phyloP scores from a whole-genome alignment of 306 rosid species.

The Lathyrus oleraceus region DNA sequence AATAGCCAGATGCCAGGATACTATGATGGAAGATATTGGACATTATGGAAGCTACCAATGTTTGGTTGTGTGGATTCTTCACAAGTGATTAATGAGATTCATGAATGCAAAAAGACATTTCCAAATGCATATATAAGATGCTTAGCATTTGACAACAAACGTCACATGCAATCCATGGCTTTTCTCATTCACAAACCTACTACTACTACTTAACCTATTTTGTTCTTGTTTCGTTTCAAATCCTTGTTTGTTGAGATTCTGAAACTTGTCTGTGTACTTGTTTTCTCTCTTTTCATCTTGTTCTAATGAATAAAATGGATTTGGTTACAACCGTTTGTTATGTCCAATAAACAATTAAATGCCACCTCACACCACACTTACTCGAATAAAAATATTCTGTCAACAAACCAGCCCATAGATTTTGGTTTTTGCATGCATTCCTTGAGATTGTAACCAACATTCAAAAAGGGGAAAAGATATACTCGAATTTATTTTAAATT shows the following conservation, averaged over 20 bases:
- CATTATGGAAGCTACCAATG: constrained; percentile 84
- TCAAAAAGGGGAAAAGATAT: no score
- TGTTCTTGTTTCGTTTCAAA: neutral
- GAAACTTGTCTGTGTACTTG: neutral
- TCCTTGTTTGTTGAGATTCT: neutral
- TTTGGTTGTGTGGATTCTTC: constrained; percentile 71
- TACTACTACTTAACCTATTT: neutral
- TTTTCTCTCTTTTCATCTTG: neutral
- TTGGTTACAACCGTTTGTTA: constrained; percentile 3
- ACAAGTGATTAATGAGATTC: constrained; percentile 60
- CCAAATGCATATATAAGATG: constrained; percentile 76
- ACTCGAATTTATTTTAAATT: no score
- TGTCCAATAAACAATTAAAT: no score
- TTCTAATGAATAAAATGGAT: constrained; percentile 6
- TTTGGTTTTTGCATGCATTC: no score
- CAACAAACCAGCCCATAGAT: no score
- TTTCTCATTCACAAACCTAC: constrained; percentile 62
- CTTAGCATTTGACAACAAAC: constrained; percentile 69
- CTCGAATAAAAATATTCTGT: no score
- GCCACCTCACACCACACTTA: no score
- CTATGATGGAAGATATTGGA: constrained; percentile 88
- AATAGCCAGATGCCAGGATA: constrained; percentile 75
- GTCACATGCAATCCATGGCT: constrained; percentile 75
- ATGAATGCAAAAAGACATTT: constrained; percentile 55
- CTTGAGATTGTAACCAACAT: no score